Evolutionary conservation across 129 eudicot species (phyloP).

Genomic region (Flaveria brownii): DNA sequence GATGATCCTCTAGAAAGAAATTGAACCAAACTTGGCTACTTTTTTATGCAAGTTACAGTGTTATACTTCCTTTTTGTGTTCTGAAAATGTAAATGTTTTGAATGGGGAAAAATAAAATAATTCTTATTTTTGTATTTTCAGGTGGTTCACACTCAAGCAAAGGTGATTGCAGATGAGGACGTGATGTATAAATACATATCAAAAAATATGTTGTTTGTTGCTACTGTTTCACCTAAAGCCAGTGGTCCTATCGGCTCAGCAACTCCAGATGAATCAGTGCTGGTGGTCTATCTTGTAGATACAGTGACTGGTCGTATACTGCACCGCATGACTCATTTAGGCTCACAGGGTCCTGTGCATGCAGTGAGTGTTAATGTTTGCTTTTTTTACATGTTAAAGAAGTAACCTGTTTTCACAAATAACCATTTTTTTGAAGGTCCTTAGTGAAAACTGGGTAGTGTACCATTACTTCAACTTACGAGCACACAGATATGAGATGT

Average conservation of each 20-base stretch:
- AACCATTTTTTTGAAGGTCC: slow-evolving; percentile 51
- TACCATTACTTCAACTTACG: slow-evolving; percentile 97
- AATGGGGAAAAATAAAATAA: not conserved
- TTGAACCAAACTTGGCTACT: not conserved
- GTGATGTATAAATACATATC: slow-evolving; percentile 91
- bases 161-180: slow-evolving; percentile 78
- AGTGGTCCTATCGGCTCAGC: slow-evolving; percentile 88
- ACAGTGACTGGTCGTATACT: slow-evolving; percentile 91
- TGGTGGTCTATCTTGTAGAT: slow-evolving; percentile 81
- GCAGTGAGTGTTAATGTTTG: slow-evolving; percentile 68
- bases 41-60: not conserved
- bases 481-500: slow-evolving; percentile 97
- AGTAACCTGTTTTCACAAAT: not conserved
- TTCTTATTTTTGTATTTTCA: slow-evolving; percentile 26
- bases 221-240: slow-evolving; percentile 91
- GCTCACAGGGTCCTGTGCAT: slow-evolving; percentile 94
- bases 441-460: slow-evolving; percentile 99
- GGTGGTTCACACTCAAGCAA: slow-evolving; percentile 99
- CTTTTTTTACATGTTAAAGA: not conserved
- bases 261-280: slow-evolving; percentile 86
- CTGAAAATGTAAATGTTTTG: not conserved
- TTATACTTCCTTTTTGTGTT: not conserved
- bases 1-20: not conserved
- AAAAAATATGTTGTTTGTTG: slow-evolving; percentile 76
- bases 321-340: slow-evolving; percentile 93